These are phyloP conservation scores for Leptographium galeiforme DNA, from an alignment of 2,329 filamentous ascomycete genomes.

Conservation along the genomic window DNA sequence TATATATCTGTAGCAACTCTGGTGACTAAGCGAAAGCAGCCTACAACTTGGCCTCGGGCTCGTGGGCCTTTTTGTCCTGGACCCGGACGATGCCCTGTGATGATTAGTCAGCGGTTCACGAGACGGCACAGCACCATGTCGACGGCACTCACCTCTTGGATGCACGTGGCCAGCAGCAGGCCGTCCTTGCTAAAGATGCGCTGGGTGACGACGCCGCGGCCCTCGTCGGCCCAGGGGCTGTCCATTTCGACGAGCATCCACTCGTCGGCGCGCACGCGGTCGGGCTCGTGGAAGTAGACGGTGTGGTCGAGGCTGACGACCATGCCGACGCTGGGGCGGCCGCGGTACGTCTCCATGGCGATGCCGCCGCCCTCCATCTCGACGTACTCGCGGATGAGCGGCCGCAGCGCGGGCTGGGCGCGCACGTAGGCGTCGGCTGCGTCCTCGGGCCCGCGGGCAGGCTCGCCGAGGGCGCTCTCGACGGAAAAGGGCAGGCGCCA, in stretches of 20 bases:
- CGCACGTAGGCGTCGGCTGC: conserved; percentile 22
- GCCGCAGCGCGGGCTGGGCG: conserved; percentile 29
- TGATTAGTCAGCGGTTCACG: background rate
- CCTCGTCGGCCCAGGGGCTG: conserved; percentile 68
- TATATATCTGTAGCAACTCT: too few species aligned
- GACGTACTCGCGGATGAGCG: conserved; percentile 21
- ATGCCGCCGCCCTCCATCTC: conserved; percentile 29
- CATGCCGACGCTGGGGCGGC: conserved; percentile 58
- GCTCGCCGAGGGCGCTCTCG: conserved; percentile 34
- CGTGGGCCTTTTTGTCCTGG: background rate
- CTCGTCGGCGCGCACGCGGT: conserved; percentile 46
- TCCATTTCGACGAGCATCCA: conserved; percentile 75
- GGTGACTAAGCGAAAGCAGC: background rate
- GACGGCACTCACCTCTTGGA: conserved; percentile 61
- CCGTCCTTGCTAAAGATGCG: conserved; percentile 60
- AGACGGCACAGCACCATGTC: background rate
- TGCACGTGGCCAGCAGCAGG: conserved; percentile 61
- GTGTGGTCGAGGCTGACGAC: conserved; percentile 70
- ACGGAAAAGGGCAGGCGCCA: conserved; percentile 50
- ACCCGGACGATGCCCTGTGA: conserved; percentile 2
- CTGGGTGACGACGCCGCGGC: conserved; percentile 62
- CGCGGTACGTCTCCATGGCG: conserved; percentile 27
- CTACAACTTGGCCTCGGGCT: conserved; percentile 2
- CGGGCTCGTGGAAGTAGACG: conserved; percentile 54
- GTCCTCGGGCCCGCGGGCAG: conserved; percentile 19